Conservation (phyloP, 2,329 filamentous ascomycete genomes). For the Aspergillus carbonarius region DNA sequence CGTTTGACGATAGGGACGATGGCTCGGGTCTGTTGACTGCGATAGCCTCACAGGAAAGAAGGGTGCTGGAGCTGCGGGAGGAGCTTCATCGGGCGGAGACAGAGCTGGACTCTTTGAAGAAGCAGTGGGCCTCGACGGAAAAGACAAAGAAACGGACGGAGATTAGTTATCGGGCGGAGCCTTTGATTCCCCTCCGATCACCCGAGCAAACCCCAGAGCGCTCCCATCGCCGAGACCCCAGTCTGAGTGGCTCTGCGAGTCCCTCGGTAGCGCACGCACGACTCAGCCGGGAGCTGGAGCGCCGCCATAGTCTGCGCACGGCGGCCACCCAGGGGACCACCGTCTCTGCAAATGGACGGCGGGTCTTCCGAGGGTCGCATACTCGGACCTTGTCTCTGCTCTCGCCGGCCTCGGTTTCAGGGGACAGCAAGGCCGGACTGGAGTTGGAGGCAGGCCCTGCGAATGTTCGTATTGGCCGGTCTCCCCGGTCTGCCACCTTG, state of each 20-base stretch:
- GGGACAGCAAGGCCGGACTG: conserved; percentile 18
- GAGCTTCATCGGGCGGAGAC: conserved; percentile 80
- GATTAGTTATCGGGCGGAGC: conserved; percentile 59
- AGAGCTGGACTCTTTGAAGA: conserved; percentile 75
- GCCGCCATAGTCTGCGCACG: conserved; percentile 66
- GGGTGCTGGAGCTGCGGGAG: conserved; percentile 85
- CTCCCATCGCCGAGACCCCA: conserved; percentile 28
- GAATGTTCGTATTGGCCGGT: conserved; percentile 33
- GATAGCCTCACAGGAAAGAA: conserved; percentile 86
- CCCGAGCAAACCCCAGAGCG: conserved; percentile 18
- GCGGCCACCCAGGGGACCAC: conserved; percentile 36
- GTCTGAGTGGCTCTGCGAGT: conserved; percentile 26
- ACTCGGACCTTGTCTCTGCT: conserved; percentile 74
- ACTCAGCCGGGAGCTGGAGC: conserved; percentile 64
- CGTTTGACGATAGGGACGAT: conserved; percentile 45
- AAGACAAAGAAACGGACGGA: conserved; percentile 72
- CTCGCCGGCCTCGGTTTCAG: conserved; percentile 54
- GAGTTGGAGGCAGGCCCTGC: conserved; percentile 15
- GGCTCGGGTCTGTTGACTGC: conserved; percentile 76
- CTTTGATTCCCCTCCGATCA: conserved; percentile 56
- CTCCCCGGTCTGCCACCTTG: conserved; percentile 42
- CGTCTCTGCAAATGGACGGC: conserved; percentile 49
- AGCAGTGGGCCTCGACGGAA: conserved; percentile 77
- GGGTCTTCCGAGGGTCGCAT: conserved; percentile 67
- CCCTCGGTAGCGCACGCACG: conserved; percentile 31